These are phyloP conservation scores for Epichloe sibirici DNA, from an alignment of 2,329 filamentous ascomycete genomes.

Conservation along the genomic window DNA sequence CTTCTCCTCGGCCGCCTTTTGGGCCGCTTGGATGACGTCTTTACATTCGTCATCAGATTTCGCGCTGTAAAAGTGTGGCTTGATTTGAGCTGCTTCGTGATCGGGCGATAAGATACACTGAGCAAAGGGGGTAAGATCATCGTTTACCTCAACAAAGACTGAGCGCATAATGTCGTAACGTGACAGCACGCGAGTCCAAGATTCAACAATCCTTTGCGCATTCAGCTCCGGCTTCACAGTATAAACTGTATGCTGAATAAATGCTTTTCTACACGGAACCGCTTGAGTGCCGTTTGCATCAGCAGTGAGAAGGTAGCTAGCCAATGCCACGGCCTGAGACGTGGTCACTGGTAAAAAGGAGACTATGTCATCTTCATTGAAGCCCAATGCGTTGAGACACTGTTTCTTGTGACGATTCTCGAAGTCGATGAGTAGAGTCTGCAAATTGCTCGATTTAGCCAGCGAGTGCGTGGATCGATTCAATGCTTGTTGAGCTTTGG, in stretches of 20 bases:
- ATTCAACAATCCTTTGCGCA: background rate
- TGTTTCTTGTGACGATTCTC: background rate
- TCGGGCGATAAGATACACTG: constrained; percentile 16
- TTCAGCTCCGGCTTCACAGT: background rate
- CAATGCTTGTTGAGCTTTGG: constrained; percentile 8
- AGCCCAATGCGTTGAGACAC: background rate
- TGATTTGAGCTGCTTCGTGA: constrained; percentile 3
- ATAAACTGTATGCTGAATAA: background rate
- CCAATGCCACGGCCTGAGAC: background rate
- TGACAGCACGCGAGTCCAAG: background rate
- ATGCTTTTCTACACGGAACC: background rate
- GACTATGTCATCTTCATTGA: background rate
- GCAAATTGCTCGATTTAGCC: background rate
- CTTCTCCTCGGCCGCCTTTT: constrained; percentile 3
- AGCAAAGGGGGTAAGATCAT: constrained; percentile 22
- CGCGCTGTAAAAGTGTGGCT: background rate
- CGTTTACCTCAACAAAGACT: constrained; percentile 9
- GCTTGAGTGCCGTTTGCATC: background rate
- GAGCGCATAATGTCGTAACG: background rate
- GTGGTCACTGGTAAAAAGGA: background rate
- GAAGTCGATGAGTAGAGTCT: background rate
- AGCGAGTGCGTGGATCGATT: background rate
- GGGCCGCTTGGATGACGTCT: constrained; percentile 6
- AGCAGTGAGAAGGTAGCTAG: background rate
- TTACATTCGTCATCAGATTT: constrained; percentile 7